Evolutionary conservation across 2,329 filamentous ascomycete species (phyloP), one percentile per base, ranked within the genome.

Genomic region (Fusarium neocosmosporiellum): DNA sequence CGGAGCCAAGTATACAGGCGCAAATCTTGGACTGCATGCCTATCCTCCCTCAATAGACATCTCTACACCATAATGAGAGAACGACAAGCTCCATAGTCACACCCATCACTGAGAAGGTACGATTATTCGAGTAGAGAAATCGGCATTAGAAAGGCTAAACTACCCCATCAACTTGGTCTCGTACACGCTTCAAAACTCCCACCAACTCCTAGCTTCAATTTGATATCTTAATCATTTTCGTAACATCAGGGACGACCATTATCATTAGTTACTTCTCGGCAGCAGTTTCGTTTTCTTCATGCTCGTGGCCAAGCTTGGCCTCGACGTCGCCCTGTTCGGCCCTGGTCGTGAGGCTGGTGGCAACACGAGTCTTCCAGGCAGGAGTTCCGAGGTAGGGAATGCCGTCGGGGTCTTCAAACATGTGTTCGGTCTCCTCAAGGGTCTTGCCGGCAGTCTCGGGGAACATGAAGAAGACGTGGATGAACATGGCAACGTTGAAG

Each of bases 381-480:
- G 69, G 69, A 0, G 75, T 77, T 0, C 75, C 75, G 5, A 76
- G 59, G 6, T 65, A 74, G 7, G 65, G 63, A 9, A 77, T 73
- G 4, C 75, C 75, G 4, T 76, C 18, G 0, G 73, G 71, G 3
- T 76, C 74, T 14, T 76, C 74, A 20, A 82, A 83, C 41, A 82
- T 78, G 8, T 76, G 50, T 63, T 92, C 90, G 78, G 92, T 88
- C 75, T 92, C 90, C 78, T 92, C 91, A 2, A 92, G 83, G 2
- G 85, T 86, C 43, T 86, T 85, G 70, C 77, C 76, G 67, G 83
- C 81, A 0, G 86, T 86, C 66, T 87, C 85, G 0, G 84, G 84
- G 64, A 86, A 86, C 70, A 86, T 81, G 69, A 86, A 81, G 73
- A 85, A 86, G 6, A 78, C 71, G 13, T 77, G 75, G 7, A 74